These are phyloP conservation scores for Dryadomyces quercus-mongolicae DNA, from an alignment of 2,329 filamentous ascomycete species.

Conservation along the genomic window DNA sequence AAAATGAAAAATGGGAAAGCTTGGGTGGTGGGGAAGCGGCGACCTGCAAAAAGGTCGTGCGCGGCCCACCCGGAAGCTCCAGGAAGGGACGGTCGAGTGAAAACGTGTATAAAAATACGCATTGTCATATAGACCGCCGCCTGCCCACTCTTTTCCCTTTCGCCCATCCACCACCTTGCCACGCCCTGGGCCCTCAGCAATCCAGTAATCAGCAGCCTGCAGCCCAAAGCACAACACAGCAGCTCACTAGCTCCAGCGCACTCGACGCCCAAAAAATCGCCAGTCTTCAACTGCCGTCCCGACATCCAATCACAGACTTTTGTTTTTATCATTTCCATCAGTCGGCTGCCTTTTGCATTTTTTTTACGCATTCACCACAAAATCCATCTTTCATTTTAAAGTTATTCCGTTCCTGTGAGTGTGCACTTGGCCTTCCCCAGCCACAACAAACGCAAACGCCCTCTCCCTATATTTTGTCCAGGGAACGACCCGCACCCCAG, in stretches of 20 bases:
- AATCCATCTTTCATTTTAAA: neutral
- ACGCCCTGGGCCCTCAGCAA: neutral
- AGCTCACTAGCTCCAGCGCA: neutral
- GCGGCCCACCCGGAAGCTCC: constrained; percentile 9
- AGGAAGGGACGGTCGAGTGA: constrained; percentile 5
- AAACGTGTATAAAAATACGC: constrained; percentile 20
- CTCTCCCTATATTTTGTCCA: neutral
- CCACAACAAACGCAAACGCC: neutral
- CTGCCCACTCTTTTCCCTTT: constrained; percentile 14
- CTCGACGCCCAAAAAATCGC: neutral
- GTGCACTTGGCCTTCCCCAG: neutral
- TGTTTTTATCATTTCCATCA: too few relatives aligned
- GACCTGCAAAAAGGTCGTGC: constrained; percentile 8
- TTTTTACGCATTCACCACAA: neutral
- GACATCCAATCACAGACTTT: neutral
- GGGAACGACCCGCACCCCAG: neutral
- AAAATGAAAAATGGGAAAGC: constrained; percentile 6
- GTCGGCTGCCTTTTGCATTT: neutral
- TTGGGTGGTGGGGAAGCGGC: constrained; percentile 3
- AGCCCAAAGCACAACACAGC: neutral
- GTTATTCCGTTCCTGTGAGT: neutral
- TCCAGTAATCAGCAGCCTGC: constrained; percentile 1
- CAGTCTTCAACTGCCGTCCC: neutral
- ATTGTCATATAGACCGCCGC: constrained; percentile 17
- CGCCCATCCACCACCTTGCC: constrained; percentile 4